Evolutionary conservation across 345 rosid species (phyloP).

Genomic region (Syzygium jambos): DNA sequence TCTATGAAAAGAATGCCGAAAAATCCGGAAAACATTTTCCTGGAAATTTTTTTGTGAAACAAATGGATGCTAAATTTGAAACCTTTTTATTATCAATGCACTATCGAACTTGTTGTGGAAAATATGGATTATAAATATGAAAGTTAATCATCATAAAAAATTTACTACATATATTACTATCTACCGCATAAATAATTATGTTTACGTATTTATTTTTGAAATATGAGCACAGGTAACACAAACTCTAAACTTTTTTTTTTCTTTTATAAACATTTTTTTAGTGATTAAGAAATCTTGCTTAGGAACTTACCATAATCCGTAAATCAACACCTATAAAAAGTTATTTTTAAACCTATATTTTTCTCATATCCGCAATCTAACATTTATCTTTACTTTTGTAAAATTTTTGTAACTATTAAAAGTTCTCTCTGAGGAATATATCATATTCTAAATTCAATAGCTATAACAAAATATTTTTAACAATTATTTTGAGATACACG

Average conservation of each 20-base stretch:
- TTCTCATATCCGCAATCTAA: neutral
- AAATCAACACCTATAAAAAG: neutral
- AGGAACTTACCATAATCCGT: neutral
- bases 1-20: too few species aligned
- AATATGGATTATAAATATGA: neutral
- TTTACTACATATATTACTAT: neutral
- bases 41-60: too few species aligned
- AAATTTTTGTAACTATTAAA: neutral
- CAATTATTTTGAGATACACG: neutral
- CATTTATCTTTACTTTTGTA: neutral
- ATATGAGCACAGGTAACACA: neutral
- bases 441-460: neutral
- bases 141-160: neutral
- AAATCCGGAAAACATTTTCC: too few species aligned
- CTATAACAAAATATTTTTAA: neutral
- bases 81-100: neutral
- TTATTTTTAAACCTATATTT: neutral
- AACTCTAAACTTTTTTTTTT: neutral
- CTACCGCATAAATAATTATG: neutral
- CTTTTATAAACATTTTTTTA: too few species aligned
- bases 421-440: neutral
- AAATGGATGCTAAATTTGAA: neutral
- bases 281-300: neutral
- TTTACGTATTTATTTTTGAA: neutral
- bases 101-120: neutral